A percentile compares a stretch with the other conserved stretches of the same genome.
phyloP scores from a whole-genome alignment of 2,329 filamentous ascomycete species.

The Didymosphaeria variabile region DNA sequence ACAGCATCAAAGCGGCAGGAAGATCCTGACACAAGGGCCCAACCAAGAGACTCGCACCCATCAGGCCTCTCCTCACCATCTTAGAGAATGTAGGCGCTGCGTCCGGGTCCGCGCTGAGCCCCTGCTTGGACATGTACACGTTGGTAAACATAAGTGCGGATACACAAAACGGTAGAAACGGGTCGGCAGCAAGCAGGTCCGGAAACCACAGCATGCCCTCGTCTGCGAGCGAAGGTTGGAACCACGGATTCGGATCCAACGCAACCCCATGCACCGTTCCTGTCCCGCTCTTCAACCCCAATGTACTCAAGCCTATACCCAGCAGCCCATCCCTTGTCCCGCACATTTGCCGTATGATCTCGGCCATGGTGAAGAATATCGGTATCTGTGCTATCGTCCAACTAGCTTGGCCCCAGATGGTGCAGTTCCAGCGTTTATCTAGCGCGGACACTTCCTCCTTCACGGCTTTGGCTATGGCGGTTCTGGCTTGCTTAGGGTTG shows the following conservation, averaged over 20 bases:
- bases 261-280: constrained; percentile 19
- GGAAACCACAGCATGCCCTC: constrained; percentile 71
- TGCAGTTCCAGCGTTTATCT: constrained; percentile 43
- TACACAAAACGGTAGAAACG: constrained; percentile 61
- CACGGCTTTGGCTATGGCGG: constrained; percentile 24
- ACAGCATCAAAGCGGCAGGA: constrained; percentile 54
- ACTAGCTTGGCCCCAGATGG: constrained; percentile 31
- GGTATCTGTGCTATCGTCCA: constrained; percentile 47
- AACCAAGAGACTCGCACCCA: constrained; percentile 45
- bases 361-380: constrained; percentile 49
- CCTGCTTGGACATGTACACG: constrained; percentile 46
- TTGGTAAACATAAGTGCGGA: constrained; percentile 60
- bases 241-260: constrained; percentile 30
- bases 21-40: constrained; percentile 45
- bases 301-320: constrained; percentile 29
- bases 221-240: constrained; percentile 61
- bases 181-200: constrained; percentile 64
- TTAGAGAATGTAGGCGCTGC: constrained; percentile 23
- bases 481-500: constrained; percentile 27
- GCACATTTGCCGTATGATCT: constrained; percentile 48
- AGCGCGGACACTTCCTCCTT: constrained; percentile 34
- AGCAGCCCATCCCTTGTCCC: constrained; percentile 42
- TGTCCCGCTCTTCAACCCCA: constrained; percentile 10
- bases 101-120: constrained; percentile 20
- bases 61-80: constrained; percentile 32